These are phyloP conservation scores for Fusarium sororula DNA, from an alignment of 2,329 filamentous ascomycete species.

Conservation along the genomic window DNA sequence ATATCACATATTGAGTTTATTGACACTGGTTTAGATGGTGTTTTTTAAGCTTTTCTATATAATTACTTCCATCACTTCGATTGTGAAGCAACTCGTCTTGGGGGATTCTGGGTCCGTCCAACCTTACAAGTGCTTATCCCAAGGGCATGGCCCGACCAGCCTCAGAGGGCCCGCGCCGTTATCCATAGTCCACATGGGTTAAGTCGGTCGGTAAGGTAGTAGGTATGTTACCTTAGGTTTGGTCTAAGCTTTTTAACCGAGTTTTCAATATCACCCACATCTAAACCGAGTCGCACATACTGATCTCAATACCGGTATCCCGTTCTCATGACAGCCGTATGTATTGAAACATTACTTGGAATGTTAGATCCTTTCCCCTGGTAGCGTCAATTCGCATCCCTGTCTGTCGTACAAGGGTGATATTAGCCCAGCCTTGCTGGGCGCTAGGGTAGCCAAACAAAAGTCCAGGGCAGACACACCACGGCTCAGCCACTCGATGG, in stretches of 20 bases:
- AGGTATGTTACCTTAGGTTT: background rate
- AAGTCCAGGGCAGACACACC: conserved; percentile 6
- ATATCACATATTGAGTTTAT: background rate
- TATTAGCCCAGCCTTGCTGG: conserved; percentile 25
- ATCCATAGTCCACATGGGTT: background rate
- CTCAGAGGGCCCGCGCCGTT: conserved; percentile 16
- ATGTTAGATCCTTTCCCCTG: conserved; percentile 15
- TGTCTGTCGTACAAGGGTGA: conserved; percentile 14
- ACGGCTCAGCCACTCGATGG: conserved; percentile 19
- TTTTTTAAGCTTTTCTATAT: background rate
- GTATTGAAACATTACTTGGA: conserved; percentile 2
- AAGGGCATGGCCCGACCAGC: conserved; percentile 7
- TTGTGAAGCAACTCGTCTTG: background rate
- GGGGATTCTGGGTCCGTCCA: background rate
- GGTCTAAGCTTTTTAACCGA: background rate
- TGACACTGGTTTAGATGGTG: background rate
- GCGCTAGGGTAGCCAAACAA: conserved; percentile 22
- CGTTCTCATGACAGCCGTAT: conserved; percentile 4
- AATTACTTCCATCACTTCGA: background rate
- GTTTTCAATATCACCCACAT: background rate
- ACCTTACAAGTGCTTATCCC: conserved; percentile 18
- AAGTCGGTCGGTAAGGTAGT: background rate
- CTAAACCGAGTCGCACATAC: background rate
- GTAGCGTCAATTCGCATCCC: conserved; percentile 26
- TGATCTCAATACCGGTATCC: background rate